A percentile compares a stretch with the other conserved stretches of the same genome.
Conservation (phyloP, 2,329 filamentous ascomycete genomes). For the Diplodia sapinea region DNA sequence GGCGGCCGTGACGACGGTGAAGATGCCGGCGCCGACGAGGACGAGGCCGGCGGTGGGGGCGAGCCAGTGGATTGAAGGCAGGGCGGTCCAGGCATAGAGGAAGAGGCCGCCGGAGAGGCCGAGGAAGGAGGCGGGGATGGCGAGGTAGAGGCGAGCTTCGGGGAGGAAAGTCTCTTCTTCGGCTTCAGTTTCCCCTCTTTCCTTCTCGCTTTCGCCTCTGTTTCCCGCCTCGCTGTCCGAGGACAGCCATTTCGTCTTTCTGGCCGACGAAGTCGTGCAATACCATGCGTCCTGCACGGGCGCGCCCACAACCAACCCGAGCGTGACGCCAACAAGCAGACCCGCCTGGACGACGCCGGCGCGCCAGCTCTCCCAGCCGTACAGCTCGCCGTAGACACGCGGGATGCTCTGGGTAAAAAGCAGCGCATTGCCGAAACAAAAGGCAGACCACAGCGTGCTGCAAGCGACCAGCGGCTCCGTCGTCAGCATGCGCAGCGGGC, state of each 20-base stretch:
- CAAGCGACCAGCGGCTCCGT: slow-evolving; percentile 59
- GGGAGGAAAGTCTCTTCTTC: slow-evolving; percentile 49
- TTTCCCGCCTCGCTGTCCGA: neutral
- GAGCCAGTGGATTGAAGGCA: slow-evolving; percentile 37
- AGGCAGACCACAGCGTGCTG: slow-evolving; percentile 58
- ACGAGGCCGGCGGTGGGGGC: slow-evolving; percentile 39
- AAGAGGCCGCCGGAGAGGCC: slow-evolving; percentile 44
- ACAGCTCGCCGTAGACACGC: slow-evolving; percentile 50
- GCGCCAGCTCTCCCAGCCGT: slow-evolving; percentile 49
- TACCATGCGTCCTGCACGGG: slow-evolving; percentile 49
- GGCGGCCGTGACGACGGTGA: slow-evolving; percentile 54
- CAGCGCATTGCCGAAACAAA: slow-evolving; percentile 53
- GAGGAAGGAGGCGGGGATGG: slow-evolving; percentile 51
- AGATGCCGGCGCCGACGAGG: slow-evolving; percentile 41
- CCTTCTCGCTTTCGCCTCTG: slow-evolving; percentile 43
- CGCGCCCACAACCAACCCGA: slow-evolving; percentile 48
- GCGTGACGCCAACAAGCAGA: slow-evolving; percentile 53
- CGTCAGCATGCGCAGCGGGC: slow-evolving; percentile 50
- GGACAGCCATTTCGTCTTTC: slow-evolving; percentile 51
- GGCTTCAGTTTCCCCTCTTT: slow-evolving; percentile 47
- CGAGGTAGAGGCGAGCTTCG: slow-evolving; percentile 52
- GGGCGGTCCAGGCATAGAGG: slow-evolving; percentile 40
- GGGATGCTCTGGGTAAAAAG: slow-evolving; percentile 58
- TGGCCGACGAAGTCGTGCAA: slow-evolving; percentile 54
- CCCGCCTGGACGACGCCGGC: slow-evolving; percentile 54